A percentile compares a stretch with the other conserved stretches of the same genome.
phyloP scores from a whole-genome alignment of 2,329 filamentous ascomycete genomes.

The Sodiomyces alkalinus region DNA sequence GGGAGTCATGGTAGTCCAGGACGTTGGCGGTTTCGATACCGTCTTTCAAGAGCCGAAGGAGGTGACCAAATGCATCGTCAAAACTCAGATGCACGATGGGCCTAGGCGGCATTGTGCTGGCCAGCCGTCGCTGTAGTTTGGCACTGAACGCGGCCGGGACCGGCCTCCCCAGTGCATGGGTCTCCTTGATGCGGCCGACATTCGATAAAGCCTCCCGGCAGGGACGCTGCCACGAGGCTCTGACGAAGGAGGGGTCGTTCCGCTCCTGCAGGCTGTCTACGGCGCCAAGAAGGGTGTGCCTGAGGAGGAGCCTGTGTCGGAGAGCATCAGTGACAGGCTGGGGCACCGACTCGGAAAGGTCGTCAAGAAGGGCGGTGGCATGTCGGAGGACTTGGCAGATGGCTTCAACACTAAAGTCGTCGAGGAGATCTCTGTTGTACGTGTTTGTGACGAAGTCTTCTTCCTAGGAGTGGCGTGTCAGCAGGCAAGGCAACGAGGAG shows the following conservation, averaged over 20 bases:
- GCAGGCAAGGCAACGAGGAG: neutral
- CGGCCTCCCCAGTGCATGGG: slow-evolving; percentile 44
- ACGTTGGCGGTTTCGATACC: slow-evolving; percentile 53
- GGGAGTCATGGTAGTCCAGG: slow-evolving; percentile 50
- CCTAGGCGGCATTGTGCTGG: slow-evolving; percentile 84
- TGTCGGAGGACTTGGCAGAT: slow-evolving; percentile 38
- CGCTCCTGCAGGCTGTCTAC: slow-evolving; percentile 31
- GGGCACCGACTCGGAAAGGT: slow-evolving; percentile 20
- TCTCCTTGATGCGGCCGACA: slow-evolving; percentile 41
- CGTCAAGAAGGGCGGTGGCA: slow-evolving; percentile 36
- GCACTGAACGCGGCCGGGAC: slow-evolving; percentile 73
- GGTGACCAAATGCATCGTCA: slow-evolving; percentile 53
- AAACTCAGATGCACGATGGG: slow-evolving; percentile 71
- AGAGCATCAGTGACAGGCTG: slow-evolving; percentile 39
- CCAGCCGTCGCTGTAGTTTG: slow-evolving; percentile 80
- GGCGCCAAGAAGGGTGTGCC: slow-evolving; percentile 45
- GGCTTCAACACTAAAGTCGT: slow-evolving; percentile 40
- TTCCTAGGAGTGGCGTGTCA: slow-evolving; percentile 45
- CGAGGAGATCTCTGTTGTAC: slow-evolving; percentile 66
- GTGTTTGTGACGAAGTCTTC: slow-evolving; percentile 94
- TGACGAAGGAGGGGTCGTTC: slow-evolving; percentile 28
- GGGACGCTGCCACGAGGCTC: slow-evolving; percentile 35
- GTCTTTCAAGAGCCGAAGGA: slow-evolving; percentile 58
- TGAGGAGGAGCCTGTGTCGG: slow-evolving; percentile 47
- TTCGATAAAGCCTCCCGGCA: slow-evolving; percentile 35